phyloP scores from a whole-genome alignment of 2,329 filamentous ascomycete genomes.

The Arthrinium phaeospermum region DNA sequence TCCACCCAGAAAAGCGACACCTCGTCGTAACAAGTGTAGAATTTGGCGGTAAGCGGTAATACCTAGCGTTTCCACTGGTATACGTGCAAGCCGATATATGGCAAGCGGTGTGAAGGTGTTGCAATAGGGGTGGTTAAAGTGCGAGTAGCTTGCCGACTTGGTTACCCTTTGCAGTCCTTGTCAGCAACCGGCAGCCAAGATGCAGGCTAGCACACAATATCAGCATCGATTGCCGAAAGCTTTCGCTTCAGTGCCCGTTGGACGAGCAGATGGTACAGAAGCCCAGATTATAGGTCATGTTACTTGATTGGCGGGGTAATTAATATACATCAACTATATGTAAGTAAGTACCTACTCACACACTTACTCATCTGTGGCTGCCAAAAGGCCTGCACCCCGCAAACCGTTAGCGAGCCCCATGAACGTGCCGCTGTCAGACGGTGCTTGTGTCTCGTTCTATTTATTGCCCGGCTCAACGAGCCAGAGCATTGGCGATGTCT shows the following conservation, averaged over 20 bases:
- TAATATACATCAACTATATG: not conserved
- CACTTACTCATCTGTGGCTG: too few species aligned
- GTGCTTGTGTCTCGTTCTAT: not conserved
- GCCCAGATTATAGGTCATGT: not conserved
- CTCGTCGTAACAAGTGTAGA: too few species aligned
- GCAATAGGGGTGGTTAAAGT: not conserved
- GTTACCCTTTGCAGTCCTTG: not conserved
- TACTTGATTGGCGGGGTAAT: conserved; percentile 14
- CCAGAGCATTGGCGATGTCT: not conserved
- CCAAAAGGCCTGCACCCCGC: not conserved
- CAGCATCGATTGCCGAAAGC: not conserved
- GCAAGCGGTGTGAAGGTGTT: not conserved
- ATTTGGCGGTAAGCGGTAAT: not conserved
- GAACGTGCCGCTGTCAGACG: conserved; percentile 6
- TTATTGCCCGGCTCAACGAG: not conserved
- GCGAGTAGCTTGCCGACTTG: not conserved
- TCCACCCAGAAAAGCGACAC: too few species aligned
- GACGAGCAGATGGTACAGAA: not conserved
- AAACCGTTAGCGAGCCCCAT: not conserved
- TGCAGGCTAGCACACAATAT: not conserved
- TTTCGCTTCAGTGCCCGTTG: not conserved
- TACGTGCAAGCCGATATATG: not conserved
- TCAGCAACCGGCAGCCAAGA: not conserved
- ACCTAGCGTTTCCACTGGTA: not conserved
- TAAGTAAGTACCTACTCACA: too few species aligned